Percentiles rank a stretch among this genome's conserved stretches.
Conservation (phyloP, 306 rosid genomes). For the Canavalia gladiata region DNA sequence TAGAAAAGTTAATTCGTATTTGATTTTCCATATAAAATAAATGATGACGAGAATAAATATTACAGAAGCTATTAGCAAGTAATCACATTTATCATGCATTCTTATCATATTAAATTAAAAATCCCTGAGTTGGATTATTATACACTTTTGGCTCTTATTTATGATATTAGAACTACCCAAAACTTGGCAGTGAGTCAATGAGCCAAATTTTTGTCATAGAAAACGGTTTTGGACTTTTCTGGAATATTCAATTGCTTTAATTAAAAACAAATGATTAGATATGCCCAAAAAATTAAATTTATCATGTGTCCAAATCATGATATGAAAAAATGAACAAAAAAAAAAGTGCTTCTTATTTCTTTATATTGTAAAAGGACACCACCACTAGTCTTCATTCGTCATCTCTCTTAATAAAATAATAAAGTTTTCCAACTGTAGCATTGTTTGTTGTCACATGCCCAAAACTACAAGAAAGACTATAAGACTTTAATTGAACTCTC, state of each 20-base stretch:
- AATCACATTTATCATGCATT: slow-evolving; percentile 26
- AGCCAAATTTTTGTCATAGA: not conserved
- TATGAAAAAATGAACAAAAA: not conserved
- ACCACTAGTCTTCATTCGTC: slow-evolving; percentile 24
- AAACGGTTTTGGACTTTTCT: slow-evolving; percentile 27
- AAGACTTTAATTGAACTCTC: not conserved
- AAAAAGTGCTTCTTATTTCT: not conserved
- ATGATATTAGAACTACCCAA: slow-evolving; percentile 16
- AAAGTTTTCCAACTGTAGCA: slow-evolving; percentile 36
- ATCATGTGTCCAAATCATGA: slow-evolving; percentile 33
- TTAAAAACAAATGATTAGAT: not conserved
- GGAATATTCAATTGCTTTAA: not conserved
- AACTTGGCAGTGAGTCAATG: slow-evolving; percentile 23
- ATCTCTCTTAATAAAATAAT: slow-evolving; percentile 34
- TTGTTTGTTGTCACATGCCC: slow-evolving; percentile 25
- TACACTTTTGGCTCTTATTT: not conserved
- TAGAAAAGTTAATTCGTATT: not conserved
- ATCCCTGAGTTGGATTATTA: not conserved
- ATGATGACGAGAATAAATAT: not conserved
- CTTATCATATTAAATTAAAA: slow-evolving; percentile 10
- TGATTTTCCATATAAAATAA: not conserved
- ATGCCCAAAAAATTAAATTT: not conserved
- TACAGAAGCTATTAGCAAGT: not conserved
- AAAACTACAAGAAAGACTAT: not conserved
- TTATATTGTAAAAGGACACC: not conserved